Percentiles rank a stretch among this genome's conserved stretches.
These are phyloP conservation scores for Penicillium macrosclerotiorum DNA, from an alignment of 495 filamentous ascomycete genomes.

Conservation along the genomic window DNA sequence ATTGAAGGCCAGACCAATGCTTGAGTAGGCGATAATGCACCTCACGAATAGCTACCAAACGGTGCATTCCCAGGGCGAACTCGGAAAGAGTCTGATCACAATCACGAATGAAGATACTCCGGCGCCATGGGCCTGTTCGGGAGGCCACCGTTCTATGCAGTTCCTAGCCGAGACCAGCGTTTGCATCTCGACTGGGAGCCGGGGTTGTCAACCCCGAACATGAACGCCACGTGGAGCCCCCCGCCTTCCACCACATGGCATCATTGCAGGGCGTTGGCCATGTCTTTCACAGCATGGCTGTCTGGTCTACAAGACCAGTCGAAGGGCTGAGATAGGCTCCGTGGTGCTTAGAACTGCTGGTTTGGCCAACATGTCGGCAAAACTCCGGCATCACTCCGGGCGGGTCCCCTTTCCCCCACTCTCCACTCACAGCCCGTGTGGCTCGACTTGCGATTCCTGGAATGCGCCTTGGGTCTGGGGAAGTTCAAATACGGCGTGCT, in stretches of 20 bases:
- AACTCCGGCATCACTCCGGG: neutral
- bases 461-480: neutral
- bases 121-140: too few species aligned
- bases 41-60: constrained; percentile 14
- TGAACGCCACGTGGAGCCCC: too few species aligned
- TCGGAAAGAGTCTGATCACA: neutral
- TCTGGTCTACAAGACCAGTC: neutral
- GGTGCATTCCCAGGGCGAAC: too few species aligned
- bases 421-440: neutral
- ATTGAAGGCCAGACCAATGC: constrained; percentile 14
- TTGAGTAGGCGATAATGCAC: constrained; percentile 8
- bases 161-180: too few species aligned
- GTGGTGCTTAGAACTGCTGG: neutral
- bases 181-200: too few species aligned
- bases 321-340: neutral
- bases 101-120: too few species aligned
- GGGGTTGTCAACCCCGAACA: too few species aligned
- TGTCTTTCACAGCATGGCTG: neutral
- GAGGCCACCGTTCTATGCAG: too few species aligned
- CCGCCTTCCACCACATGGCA: neutral
- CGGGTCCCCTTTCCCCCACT: neutral
- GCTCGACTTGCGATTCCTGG: neutral
- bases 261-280: neutral
- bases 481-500: neutral
- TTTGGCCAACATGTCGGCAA: neutral